phyloP scores from a whole-genome alignment of 2,329 filamentous ascomycete species.

The Ceratocystis cacaofunesta region DNA sequence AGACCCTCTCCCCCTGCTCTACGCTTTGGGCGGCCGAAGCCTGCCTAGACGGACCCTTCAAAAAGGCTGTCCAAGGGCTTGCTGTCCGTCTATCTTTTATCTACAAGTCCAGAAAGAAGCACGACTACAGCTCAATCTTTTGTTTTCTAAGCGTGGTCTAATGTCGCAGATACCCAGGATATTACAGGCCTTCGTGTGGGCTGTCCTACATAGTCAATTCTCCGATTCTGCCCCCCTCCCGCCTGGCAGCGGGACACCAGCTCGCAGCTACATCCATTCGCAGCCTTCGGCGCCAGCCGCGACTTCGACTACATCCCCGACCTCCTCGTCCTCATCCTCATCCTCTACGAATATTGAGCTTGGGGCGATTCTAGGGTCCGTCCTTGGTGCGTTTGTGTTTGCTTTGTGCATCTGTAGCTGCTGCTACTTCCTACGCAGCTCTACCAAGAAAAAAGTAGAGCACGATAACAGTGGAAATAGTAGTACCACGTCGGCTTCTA shows the following conservation, averaged over 20 bases:
- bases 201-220: neutral
- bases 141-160: too few species aligned
- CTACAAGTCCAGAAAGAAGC: too few species aligned
- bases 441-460: neutral
- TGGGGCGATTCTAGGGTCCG: neutral
- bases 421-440: neutral
- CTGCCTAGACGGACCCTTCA: too few species aligned
- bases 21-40: too few species aligned
- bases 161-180: too few species aligned
- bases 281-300: neutral
- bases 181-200: too few species aligned
- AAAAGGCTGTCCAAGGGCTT: too few species aligned
- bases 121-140: too few species aligned
- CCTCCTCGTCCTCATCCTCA: neutral
- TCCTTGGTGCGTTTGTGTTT: neutral
- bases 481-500: too few species aligned
- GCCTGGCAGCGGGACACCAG: neutral
- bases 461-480: too few species aligned
- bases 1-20: too few species aligned
- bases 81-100: too few species aligned
- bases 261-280: neutral
- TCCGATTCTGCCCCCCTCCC: neutral
- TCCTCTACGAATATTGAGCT: neutral
- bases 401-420: constrained; percentile 2
- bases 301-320: neutral